Conservation (phyloP, 2,329 filamentous ascomycete genomes). For the Neodidymelliopsis sp. region DNA sequence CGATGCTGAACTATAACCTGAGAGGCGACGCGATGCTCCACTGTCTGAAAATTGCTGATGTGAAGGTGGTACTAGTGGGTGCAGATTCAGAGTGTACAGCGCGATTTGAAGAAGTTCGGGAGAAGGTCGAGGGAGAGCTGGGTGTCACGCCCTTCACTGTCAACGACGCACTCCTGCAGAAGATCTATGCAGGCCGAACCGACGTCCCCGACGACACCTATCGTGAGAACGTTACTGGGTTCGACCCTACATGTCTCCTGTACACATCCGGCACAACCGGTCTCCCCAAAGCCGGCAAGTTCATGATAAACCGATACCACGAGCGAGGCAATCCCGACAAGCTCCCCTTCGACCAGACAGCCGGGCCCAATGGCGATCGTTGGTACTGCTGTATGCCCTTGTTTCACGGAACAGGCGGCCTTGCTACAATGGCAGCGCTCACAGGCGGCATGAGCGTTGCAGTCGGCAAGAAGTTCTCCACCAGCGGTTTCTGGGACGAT, state of each 20-base stretch:
- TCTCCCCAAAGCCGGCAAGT: slow-evolving; percentile 64
- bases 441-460: slow-evolving; percentile 58
- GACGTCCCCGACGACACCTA: slow-evolving; percentile 61
- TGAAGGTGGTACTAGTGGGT: slow-evolving; percentile 66
- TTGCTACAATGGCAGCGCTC: slow-evolving; percentile 61
- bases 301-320: slow-evolving; percentile 37
- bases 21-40: slow-evolving; percentile 68
- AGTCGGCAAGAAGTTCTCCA: slow-evolving; percentile 71
- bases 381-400: slow-evolving; percentile 80
- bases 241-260: slow-evolving; percentile 67
- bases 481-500: slow-evolving; percentile 74
- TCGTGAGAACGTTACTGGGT: slow-evolving; percentile 58
- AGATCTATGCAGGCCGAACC: slow-evolving; percentile 26
- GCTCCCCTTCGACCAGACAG: slow-evolving; percentile 42
- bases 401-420: slow-evolving; percentile 76
- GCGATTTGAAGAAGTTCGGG: slow-evolving; percentile 28
- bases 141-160: slow-evolving; percentile 29
- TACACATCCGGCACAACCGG: slow-evolving; percentile 81
- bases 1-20: slow-evolving; percentile 74
- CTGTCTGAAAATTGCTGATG: slow-evolving; percentile 65
- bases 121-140: slow-evolving; percentile 29
- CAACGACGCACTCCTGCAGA: slow-evolving; percentile 25
- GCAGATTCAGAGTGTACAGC: slow-evolving; percentile 49
- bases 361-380: slow-evolving; percentile 58
- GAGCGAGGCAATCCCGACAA: slow-evolving; percentile 46